Evolutionary conservation across 306 rosid species (phyloP).

Genomic region (Acacia melanoxylon): DNA sequence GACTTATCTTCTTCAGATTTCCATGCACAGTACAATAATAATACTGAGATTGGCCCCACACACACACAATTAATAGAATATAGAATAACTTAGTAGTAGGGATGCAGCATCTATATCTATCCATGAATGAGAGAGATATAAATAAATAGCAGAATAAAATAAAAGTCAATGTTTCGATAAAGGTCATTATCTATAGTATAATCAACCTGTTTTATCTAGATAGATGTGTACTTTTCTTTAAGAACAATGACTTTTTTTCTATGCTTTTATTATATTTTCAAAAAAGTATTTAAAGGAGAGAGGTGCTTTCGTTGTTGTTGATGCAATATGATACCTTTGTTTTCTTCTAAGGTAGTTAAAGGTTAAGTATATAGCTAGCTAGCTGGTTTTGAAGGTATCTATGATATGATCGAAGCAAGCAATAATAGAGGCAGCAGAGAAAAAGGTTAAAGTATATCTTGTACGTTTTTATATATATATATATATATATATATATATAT

Average conservation of each 20-base stretch:
- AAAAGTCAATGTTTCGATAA: conserved; percentile 1
- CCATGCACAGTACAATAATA: neutral
- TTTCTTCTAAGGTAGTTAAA: conserved; percentile 52
- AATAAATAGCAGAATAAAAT: neutral
- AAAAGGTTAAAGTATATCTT: neutral
- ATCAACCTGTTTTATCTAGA: conserved; percentile 27
- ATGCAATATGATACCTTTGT: conserved; percentile 22
- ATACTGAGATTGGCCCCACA: conserved; percentile 12
- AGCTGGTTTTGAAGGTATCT: conserved; percentile 14
- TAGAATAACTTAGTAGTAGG: neutral
- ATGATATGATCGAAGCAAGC: conserved; percentile 47
- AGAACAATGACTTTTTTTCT: conserved; percentile 25
- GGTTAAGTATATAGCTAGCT: conserved; percentile 3
- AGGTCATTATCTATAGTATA: conserved; percentile 24
- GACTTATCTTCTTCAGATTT: conserved; percentile 37
- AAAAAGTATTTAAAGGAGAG: neutral
- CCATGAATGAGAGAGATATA: neutral
- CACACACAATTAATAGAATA: neutral
- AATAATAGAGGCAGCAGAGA: conserved; percentile 41
- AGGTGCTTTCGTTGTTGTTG: conserved; percentile 17
- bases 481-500: neutral
- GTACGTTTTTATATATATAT: neutral
- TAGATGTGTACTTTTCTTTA: conserved; percentile 23
- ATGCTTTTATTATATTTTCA: neutral
- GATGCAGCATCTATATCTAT: neutral